phyloP scores from a whole-genome alignment of 768 basidiomycete genomes.

The Tubosaeta sp. region DNA sequence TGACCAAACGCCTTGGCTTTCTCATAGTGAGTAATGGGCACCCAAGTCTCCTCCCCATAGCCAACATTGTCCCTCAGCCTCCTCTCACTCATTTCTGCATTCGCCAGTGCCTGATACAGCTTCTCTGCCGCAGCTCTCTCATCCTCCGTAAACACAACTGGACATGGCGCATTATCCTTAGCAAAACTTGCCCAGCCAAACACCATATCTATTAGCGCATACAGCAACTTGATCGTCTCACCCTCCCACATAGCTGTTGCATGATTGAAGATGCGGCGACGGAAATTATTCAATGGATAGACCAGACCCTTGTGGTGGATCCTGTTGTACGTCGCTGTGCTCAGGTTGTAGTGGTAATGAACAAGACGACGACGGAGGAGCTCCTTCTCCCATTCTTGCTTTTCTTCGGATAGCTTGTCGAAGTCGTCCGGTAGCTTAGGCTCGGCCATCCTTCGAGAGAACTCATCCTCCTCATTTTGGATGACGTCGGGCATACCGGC shows the following conservation, averaged over 20 bases:
- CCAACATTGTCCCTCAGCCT: background rate
- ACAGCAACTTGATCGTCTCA: background rate
- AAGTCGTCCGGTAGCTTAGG: background rate
- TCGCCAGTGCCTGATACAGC: too few species aligned
- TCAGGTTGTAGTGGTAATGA: background rate
- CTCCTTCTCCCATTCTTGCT: background rate
- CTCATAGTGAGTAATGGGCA: background rate
- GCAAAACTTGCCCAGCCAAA: background rate
- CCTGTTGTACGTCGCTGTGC: background rate
- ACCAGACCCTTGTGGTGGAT: background rate
- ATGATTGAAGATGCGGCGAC: background rate
- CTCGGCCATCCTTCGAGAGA: background rate
- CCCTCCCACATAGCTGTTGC: background rate
- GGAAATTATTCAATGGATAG: background rate
- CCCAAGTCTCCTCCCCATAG: background rate
- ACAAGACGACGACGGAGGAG: background rate
- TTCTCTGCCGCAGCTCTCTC: too few species aligned
- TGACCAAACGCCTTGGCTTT: background rate
- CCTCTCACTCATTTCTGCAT: too few species aligned
- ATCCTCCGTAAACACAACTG: background rate
- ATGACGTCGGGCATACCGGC: constrained; percentile 22
- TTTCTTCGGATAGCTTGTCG: background rate
- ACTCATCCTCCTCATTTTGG: background rate
- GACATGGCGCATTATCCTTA: background rate
- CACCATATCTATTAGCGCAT: background rate